Base-by-base conservation (phyloP, 2,329 filamentous ascomycete species). In the Fusarium sambucinum region DNA sequence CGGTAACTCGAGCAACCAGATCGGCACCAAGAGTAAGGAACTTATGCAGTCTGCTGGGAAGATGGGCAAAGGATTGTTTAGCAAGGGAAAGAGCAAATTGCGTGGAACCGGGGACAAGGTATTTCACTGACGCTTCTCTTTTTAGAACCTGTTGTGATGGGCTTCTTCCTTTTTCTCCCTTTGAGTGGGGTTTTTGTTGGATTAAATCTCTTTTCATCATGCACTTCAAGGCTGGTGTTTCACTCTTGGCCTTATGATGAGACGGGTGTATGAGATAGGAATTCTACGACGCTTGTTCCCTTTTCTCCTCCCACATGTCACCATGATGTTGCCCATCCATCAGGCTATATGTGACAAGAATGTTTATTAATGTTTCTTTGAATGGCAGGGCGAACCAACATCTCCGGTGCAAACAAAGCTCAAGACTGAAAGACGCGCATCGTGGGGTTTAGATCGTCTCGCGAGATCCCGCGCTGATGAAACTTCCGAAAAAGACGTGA, bases 1-100 rank as follows among this genome's bases (percentile, higher is more conserved):
- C 69, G 84, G 83, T 41, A 82, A 84, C 60, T 87, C 87, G 48
- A 80, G 86, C 63, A 83, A 86, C 68, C 88, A 91, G 74, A 87
- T 94, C 77, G 91, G 93, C 72, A 87, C 90, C 38, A 95, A 94
- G 82, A 90, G 94, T 77, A 97, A 97, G 81, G 94, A 96, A 74
- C 82, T 97, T 29, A 85, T 97, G 76, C 92, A 96, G 69, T 90
- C 91, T 23, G 94, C 94, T 55, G 93, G 93, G 54, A 94, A 93
- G 77, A 93, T 93, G 60, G 94, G 94, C 48, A 97, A 97, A 82
- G 95, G 94, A 53, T 80, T 97, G 68, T 90, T 97, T 78, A 93
- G 92, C 70, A 97, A 97, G 82, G 93, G 94, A 71, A 95, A 92
- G 81, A 95, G 87, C 81, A 95, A 93, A 80, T 89, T 97, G 78